Conservation (phyloP, 768 basidiomycete genomes). For the Macrolepiota fuliginosa region DNA sequence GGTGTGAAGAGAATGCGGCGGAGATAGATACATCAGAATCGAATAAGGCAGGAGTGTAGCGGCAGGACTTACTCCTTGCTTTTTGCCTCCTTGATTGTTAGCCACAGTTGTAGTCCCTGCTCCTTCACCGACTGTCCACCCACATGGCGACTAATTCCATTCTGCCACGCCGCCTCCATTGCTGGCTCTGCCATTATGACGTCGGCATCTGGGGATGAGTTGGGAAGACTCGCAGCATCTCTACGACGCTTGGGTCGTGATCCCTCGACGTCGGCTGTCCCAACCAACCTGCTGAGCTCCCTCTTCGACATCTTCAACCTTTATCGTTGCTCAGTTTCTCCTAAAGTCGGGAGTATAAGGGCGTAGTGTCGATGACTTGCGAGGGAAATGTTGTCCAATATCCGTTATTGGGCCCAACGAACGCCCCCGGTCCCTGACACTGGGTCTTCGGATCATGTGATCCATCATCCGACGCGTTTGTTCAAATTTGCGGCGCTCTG, state of each 20-base stretch:
- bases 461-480: constrained; percentile 11
- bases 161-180: constrained; percentile 19
- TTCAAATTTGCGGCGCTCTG: constrained; percentile 16
- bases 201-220: constrained; percentile 39
- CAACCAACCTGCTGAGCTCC: constrained; percentile 33
- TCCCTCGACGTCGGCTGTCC: constrained; percentile 31
- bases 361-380: neutral
- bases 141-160: constrained; percentile 20
- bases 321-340: neutral
- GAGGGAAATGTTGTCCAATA: constrained; percentile 7
- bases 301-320: constrained; percentile 37
- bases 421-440: neutral
- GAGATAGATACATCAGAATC: constrained; percentile 22
- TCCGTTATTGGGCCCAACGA: constrained; percentile 4
- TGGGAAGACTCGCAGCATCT: constrained; percentile 30
- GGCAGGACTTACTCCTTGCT: constrained; percentile 82
- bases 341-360: neutral
- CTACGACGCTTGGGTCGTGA: constrained; percentile 44
- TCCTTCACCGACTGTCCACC: constrained; percentile 50
- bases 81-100: constrained; percentile 76
- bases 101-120: constrained; percentile 72
- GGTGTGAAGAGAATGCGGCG: constrained; percentile 21
- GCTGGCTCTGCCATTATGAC: constrained; percentile 33
- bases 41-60: constrained; percentile 40
- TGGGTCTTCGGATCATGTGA: constrained; percentile 12